Conservation (phyloP, 768 basidiomycete genomes). For the Boletus rubropictus region DNA sequence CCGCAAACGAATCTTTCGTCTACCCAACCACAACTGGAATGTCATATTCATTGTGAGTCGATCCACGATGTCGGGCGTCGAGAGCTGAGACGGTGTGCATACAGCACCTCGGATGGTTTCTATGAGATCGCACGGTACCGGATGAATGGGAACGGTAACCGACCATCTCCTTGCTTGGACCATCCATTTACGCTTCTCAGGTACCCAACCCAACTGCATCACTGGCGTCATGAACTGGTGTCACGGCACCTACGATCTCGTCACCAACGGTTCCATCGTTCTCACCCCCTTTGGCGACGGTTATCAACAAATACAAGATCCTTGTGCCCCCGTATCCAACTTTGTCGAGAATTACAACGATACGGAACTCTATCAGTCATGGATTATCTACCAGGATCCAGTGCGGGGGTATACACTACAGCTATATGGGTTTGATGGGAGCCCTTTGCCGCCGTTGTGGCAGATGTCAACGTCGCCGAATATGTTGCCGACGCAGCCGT, state of each 20-base stretch:
- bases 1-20: constrained; percentile 71
- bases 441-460: constrained; percentile 68
- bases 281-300: constrained; percentile 79
- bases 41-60: constrained; percentile 78
- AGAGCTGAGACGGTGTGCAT: neutral
- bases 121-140: constrained; percentile 92
- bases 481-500: constrained; percentile 73
- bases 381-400: constrained; percentile 71
- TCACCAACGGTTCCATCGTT: constrained; percentile 74
- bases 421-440: constrained; percentile 72
- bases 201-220: constrained; percentile 82
- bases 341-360: constrained; percentile 81
- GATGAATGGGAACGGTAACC: constrained; percentile 75
- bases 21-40: constrained; percentile 86
- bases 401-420: constrained; percentile 62
- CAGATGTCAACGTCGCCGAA: constrained; percentile 64
- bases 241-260: constrained; percentile 71
- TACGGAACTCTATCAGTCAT: constrained; percentile 57
- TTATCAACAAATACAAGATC: constrained; percentile 90
- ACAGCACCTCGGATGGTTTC: constrained; percentile 63
- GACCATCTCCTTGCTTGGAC: neutral
- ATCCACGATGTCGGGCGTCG: neutral
- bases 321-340: constrained; percentile 84
- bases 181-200: constrained; percentile 33
- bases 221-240: constrained; percentile 84